Percentiles rank a stretch among this genome's conserved stretches.
Conservation (phyloP, 345 rosid species). For the Sonneratia alba region DNA sequence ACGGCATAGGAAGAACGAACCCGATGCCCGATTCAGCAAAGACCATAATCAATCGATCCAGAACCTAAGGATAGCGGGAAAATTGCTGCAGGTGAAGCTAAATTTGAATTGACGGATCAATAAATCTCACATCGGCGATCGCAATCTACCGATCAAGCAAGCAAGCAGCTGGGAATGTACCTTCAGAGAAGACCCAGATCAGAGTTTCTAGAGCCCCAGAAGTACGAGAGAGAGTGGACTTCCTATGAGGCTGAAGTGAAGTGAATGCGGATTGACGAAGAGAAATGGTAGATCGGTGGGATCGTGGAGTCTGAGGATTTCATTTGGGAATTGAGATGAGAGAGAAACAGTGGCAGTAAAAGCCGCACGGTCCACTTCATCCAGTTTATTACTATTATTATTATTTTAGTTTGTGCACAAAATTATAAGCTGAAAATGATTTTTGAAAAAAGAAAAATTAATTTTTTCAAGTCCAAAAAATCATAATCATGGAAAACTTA, state of each 20-base stretch:
- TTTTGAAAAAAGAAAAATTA: no score
- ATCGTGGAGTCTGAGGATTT: not conserved
- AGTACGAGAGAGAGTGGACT: not conserved
- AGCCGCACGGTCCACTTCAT: no score
- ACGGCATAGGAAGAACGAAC: not conserved
- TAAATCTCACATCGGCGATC: not conserved
- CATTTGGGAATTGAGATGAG: not conserved
- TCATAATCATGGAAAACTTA: no score
- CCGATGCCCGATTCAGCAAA: not conserved
- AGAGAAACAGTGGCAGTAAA: not conserved
- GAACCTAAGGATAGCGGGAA: not conserved
- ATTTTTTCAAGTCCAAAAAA: no score
- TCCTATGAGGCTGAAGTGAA: not conserved
- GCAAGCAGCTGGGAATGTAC: not conserved
- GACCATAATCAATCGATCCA: not conserved
- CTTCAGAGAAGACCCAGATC: slow-evolving; percentile 4
- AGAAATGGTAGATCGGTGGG: not conserved
- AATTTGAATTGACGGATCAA: not conserved
- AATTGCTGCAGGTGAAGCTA: not conserved
- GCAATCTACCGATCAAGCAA: not conserved
- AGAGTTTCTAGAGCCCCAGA: not conserved
- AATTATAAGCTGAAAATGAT: no score
- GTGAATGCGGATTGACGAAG: not conserved
- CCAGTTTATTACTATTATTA: no score
- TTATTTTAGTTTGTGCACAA: no score